Evolutionary conservation across 2,329 filamentous ascomycete genomes (phyloP).

Genomic region (Blumeriella jaapii): DNA sequence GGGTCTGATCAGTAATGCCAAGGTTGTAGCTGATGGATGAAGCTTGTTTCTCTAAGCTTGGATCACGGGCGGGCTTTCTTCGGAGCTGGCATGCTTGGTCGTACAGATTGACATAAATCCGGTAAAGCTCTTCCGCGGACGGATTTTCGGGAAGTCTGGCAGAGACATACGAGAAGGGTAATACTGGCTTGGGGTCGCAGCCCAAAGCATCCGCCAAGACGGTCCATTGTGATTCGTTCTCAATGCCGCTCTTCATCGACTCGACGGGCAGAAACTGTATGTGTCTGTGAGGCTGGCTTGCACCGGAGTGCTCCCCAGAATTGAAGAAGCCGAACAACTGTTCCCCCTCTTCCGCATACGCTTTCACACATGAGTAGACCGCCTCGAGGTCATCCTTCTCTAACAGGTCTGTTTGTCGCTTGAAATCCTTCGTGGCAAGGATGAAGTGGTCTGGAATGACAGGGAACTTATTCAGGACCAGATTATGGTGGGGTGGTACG

Average conservation of each 20-base stretch:
- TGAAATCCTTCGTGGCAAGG: slow-evolving; percentile 51
- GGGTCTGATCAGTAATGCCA: slow-evolving; percentile 41
- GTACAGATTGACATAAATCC: slow-evolving; percentile 20
- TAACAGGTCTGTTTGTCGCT: slow-evolving; percentile 52
- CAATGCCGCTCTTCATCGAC: slow-evolving; percentile 43
- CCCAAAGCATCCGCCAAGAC: slow-evolving; percentile 35
- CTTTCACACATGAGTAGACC: slow-evolving; percentile 48
- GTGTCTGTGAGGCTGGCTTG: slow-evolving; percentile 61
- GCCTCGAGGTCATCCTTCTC: slow-evolving; percentile 48
- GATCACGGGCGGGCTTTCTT: not conserved
- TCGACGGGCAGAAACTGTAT: slow-evolving; percentile 59
- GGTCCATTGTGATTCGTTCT: slow-evolving; percentile 32
- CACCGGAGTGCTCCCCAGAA: slow-evolving; percentile 54
- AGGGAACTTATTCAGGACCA: slow-evolving; percentile 68
- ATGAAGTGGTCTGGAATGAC: slow-evolving; percentile 62
- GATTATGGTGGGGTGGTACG: slow-evolving; percentile 43
- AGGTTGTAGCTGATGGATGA: slow-evolving; percentile 53
- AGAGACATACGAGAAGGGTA: slow-evolving; percentile 26
- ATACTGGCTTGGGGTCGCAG: slow-evolving; percentile 11
- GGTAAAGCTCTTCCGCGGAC: slow-evolving; percentile 16
- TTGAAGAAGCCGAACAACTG: slow-evolving; percentile 36
- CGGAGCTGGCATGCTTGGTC: slow-evolving; percentile 12
- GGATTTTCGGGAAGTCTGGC: slow-evolving; percentile 12
- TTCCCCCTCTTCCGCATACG: slow-evolving; percentile 33
- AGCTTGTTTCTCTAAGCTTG: not conserved